These are phyloP conservation scores for Paramecium sonneborni DNA, from an alignment of 73 alveolate genomes.

Conservation along the genomic window DNA sequence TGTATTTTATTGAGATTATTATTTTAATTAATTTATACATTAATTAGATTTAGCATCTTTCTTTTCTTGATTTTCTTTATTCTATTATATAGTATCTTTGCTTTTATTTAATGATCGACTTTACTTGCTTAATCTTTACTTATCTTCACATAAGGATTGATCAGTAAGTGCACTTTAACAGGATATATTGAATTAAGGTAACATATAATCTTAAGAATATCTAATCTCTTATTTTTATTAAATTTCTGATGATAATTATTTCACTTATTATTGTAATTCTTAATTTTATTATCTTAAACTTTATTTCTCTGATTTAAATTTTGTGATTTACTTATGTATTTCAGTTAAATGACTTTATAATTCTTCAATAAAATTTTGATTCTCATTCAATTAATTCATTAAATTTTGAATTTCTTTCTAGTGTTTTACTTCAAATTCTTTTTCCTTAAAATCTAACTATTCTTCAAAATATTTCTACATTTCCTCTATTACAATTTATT, in stretches of 20 bases:
- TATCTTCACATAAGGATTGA: background rate
- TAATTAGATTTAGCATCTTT: background rate
- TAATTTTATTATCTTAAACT: background rate
- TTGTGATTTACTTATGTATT: background rate
- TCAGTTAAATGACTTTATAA: slow-evolving; percentile 14
- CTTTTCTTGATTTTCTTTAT: background rate
- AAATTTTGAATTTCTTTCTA: background rate
- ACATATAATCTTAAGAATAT: background rate
- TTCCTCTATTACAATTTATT: background rate
- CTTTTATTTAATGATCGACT: background rate
- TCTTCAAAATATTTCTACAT: slow-evolving; percentile 31
- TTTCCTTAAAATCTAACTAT: background rate
- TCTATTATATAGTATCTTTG: background rate
- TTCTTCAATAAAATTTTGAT: slow-evolving; percentile 29
- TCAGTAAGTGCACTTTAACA: slow-evolving; percentile 5
- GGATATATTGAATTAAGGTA: slow-evolving; percentile 8
- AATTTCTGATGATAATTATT: background rate
- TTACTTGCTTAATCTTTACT: too few relatives aligned
- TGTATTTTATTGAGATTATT: background rate
- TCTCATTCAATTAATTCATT: slow-evolving; percentile 20
- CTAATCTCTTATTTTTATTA: background rate
- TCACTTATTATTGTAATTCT: background rate
- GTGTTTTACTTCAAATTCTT: background rate
- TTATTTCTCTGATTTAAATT: background rate
- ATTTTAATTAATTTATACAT: slow-evolving; percentile 12